Conservation (phyloP, 2,329 filamentous ascomycete species). For the Mollisia scopiformis region DNA sequence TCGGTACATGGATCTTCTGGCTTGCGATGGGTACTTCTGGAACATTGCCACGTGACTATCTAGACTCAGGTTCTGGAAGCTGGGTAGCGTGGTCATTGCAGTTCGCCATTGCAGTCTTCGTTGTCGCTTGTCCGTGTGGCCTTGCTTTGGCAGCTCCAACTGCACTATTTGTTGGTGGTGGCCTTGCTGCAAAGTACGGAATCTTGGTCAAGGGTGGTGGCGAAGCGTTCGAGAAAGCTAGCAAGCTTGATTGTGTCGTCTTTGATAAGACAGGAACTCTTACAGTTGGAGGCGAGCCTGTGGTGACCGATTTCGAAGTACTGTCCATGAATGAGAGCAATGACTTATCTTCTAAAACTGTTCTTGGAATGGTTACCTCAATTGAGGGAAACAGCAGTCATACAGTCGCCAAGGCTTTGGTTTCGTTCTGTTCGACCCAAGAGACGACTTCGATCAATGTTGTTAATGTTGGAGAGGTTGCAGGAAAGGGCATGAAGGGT, state of each 20-base stretch:
- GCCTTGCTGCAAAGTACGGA: conserved; percentile 57
- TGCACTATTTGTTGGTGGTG: conserved; percentile 60
- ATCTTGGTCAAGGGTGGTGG: conserved; percentile 62
- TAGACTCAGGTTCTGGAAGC: conserved; percentile 52
- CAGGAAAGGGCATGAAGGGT: conserved; percentile 72
- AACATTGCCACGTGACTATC: conserved; percentile 57
- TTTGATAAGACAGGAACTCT: conserved; percentile 66
- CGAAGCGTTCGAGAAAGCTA: conserved; percentile 62
- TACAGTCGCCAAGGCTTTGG: conserved; percentile 72
- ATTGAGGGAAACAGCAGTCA: conserved; percentile 76
- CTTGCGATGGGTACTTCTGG: conserved; percentile 64
- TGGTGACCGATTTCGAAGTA: conserved; percentile 50
- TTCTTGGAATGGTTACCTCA: conserved; percentile 59
- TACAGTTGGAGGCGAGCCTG: conserved; percentile 67
- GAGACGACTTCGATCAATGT: conserved; percentile 38
- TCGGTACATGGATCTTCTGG: conserved; percentile 75
- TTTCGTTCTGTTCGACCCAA: conserved; percentile 58
- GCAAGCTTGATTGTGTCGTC: conserved; percentile 55
- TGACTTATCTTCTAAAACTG: conserved; percentile 18
- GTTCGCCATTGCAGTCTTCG: conserved; percentile 69
- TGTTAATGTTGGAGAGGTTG: conserved; percentile 62
- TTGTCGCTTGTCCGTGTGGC: conserved; percentile 64
- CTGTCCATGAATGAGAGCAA: conserved; percentile 21
- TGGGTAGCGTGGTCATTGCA: conserved; percentile 76
- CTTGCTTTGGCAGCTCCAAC: conserved; percentile 62